Percentiles rank a stretch among this genome's conserved stretches.
Conservation (phyloP, 345 rosid genomes). For the Eucalyptus viminalis region DNA sequence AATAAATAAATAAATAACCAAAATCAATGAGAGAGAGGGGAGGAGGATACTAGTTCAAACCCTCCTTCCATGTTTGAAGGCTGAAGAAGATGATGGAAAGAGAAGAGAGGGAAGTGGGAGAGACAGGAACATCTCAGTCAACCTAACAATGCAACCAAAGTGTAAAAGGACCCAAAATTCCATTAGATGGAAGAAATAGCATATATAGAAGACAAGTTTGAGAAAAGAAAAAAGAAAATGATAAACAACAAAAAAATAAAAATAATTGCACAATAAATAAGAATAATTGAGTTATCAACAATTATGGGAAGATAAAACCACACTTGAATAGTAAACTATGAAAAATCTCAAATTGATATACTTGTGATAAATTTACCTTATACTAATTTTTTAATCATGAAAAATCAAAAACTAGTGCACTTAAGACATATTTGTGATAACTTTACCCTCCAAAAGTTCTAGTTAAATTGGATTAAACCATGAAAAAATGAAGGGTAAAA, state of each 20-base stretch:
- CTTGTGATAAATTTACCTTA: no score
- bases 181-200: neutral
- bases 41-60: neutral
- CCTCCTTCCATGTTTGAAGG: neutral
- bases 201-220: neutral
- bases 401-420: no score
- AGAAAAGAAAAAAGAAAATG: neutral
- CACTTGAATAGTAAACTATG: neutral
- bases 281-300: neutral
- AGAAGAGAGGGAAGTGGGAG: neutral
- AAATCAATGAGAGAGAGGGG: neutral
- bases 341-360: no score
- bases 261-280: neutral
- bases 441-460: no score
- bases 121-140: neutral
- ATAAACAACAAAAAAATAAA: neutral
- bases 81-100: neutral
- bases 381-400: no score
- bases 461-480: no score
- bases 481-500: no score
- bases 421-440: no score
- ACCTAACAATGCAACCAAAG: neutral
- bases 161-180: neutral
- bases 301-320: neutral
- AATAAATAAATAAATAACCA: no score